phyloP scores from a whole-genome alignment of 257 asterid genomes.

The Ehretia macrophylla region DNA sequence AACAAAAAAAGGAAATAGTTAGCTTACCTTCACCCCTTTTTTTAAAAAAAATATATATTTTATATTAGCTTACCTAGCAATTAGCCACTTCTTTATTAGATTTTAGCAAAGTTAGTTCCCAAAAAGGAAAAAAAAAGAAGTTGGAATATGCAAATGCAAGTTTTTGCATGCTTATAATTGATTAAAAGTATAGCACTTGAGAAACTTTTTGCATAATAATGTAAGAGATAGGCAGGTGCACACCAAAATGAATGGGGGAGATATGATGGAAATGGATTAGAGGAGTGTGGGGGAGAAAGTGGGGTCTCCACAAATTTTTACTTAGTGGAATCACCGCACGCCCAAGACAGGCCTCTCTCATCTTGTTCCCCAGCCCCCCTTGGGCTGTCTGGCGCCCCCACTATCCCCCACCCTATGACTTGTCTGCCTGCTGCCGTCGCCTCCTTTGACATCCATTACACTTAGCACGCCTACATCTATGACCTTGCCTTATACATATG shows the following conservation, averaged over 20 bases:
- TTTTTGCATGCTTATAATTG: no score
- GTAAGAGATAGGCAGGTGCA: neutral
- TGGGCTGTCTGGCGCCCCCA: slow-evolving; percentile 12
- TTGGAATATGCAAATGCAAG: no score
- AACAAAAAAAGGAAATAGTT: no score
- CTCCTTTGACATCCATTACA: slow-evolving; percentile 25
- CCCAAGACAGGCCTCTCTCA: slow-evolving; percentile 12
- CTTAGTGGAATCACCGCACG: slow-evolving; percentile 60
- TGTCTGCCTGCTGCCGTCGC: slow-evolving; percentile 33
- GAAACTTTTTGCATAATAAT: no score
- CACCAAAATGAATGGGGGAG: slow-evolving; percentile 5
- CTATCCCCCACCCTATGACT: slow-evolving; percentile 1
- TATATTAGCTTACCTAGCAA: no score
- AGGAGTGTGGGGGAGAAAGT: slow-evolving; percentile 15
- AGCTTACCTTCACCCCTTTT: no score
- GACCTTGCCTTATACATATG: neutral
- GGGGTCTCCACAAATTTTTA: slow-evolving; percentile 30
- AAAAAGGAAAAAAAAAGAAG: no score
- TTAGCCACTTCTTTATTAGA: no score
- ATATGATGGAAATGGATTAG: slow-evolving; percentile 5
- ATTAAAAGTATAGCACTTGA: no score
- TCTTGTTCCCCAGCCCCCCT: neutral
- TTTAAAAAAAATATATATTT: no score
- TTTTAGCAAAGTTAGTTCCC: no score
- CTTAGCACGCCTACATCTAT: slow-evolving; percentile 25